Conservation (phyloP, 345 rosid genomes). For the Moringa oleifera region DNA sequence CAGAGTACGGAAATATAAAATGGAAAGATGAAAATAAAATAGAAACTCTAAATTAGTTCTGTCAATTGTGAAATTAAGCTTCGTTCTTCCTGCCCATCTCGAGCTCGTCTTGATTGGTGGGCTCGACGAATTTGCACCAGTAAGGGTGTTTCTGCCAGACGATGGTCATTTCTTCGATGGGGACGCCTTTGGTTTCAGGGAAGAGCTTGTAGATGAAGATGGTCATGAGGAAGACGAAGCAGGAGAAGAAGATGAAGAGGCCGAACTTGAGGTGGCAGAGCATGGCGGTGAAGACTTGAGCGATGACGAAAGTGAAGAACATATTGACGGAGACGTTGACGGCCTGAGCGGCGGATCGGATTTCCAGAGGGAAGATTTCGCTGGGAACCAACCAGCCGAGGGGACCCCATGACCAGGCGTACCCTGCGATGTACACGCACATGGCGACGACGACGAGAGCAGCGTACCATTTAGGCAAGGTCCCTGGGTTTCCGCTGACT, state of each 20-base stretch:
- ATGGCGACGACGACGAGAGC: slow-evolving; percentile 27
- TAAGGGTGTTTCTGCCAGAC: slow-evolving; percentile 34
- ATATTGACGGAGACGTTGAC: slow-evolving; percentile 46
- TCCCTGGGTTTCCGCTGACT: slow-evolving; percentile 26
- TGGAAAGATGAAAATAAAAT: too few relatives aligned
- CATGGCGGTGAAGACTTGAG: slow-evolving; percentile 52
- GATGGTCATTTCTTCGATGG: slow-evolving; percentile 33
- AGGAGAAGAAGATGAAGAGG: slow-evolving; percentile 44
- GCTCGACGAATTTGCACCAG: slow-evolving; percentile 26
- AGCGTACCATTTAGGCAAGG: slow-evolving; percentile 28
- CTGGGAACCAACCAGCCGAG: slow-evolving; percentile 65
- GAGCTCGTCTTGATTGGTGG: neutral
- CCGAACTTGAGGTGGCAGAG: slow-evolving; percentile 51
- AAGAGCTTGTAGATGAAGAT: slow-evolving; percentile 31
- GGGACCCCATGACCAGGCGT: slow-evolving; percentile 78
- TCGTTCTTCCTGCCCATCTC: neutral
- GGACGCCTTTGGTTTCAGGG: slow-evolving; percentile 41
- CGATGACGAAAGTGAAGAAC: slow-evolving; percentile 55
- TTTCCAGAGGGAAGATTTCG: slow-evolving; percentile 57
- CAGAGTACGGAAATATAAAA: too few relatives aligned
- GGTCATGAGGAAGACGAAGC: slow-evolving; percentile 39
- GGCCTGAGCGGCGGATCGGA: slow-evolving; percentile 58
- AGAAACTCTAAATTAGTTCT: too few relatives aligned
- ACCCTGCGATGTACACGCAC: slow-evolving; percentile 45
- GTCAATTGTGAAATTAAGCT: too few relatives aligned